A percentile compares a stretch with the other conserved stretches of the same genome.
These are phyloP conservation scores for Cucurbitaria berberidis DNA, from an alignment of 2,329 filamentous ascomycete species.

Conservation along the genomic window DNA sequence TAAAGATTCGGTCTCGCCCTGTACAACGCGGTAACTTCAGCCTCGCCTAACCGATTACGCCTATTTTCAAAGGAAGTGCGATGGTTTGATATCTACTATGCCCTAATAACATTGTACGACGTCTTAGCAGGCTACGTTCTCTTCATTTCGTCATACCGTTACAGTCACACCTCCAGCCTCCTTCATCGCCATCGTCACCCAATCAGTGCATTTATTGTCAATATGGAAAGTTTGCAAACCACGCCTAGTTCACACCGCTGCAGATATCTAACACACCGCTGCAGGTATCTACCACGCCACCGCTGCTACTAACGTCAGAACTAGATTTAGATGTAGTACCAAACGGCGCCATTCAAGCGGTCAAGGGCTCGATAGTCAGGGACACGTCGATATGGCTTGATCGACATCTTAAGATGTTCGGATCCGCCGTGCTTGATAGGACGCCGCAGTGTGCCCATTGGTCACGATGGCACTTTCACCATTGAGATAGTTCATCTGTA, in stretches of 20 bases:
- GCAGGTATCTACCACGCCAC: not conserved
- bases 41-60: too few relatives aligned
- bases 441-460: not conserved
- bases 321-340: slow-evolving; percentile 8
- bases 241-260: not conserved
- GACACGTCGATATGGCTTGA: slow-evolving; percentile 18
- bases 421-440: not conserved
- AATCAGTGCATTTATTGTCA: not conserved
- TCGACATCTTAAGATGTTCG: not conserved
- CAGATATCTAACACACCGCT: slow-evolving; percentile 1
- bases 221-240: slow-evolving; percentile 12
- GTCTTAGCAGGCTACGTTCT: not conserved
- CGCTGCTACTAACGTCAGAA: not conserved
- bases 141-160: slow-evolving; percentile 19
- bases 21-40: not conserved
- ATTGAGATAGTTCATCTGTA: slow-evolving; percentile 6
- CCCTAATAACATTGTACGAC: not conserved
- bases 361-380: slow-evolving; percentile 2
- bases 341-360: slow-evolving; percentile 6
- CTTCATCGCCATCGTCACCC: slow-evolving; percentile 18
- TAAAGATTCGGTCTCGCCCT: not conserved
- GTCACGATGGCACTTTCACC: slow-evolving; percentile 10
- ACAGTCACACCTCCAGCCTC: slow-evolving; percentile 13
- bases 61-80: too few relatives aligned
- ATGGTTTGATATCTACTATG: not conserved